phyloP scores from a whole-genome alignment of 2,329 filamentous ascomycete species.

The Colletotrichum costaricense region DNA sequence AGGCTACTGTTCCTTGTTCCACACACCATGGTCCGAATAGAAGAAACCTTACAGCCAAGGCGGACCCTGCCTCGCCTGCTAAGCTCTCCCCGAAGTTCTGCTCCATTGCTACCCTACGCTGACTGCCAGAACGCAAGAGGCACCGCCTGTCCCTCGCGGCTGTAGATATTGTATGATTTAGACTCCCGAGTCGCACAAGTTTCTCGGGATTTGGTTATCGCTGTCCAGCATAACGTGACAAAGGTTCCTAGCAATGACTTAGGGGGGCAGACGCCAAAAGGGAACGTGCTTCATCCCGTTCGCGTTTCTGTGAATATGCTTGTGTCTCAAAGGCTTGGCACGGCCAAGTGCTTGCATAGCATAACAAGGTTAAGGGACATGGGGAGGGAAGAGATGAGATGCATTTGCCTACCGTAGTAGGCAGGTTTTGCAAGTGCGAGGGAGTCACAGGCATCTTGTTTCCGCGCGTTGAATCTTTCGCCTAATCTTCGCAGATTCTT shows the following conservation, averaged over 20 bases:
- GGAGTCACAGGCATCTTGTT: no score
- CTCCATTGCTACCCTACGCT: not conserved
- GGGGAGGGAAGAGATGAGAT: not conserved
- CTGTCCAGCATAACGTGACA: not conserved
- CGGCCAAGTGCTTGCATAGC: not conserved
- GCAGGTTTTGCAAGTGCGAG: not conserved
- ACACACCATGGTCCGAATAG: not conserved
- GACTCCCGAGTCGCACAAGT: not conserved
- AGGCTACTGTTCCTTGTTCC: not conserved
- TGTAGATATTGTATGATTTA: slow-evolving; percentile 13
- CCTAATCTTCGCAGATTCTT: not conserved
- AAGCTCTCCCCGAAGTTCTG: not conserved
- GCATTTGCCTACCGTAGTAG: not conserved
- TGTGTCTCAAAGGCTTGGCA: not conserved
- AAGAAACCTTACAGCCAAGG: not conserved
- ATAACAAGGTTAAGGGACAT: not conserved
- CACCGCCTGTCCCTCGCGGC: not conserved
- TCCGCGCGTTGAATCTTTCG: not conserved
- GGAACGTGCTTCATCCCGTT: not conserved
- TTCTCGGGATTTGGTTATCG: not conserved
- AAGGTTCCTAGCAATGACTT: not conserved
- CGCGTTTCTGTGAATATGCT: not conserved
- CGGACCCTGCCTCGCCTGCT: not conserved
- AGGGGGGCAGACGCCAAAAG: not conserved
- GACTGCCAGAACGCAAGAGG: not conserved